A percentile compares a stretch with the other conserved stretches of the same genome.
Evolutionary conservation across 148 eudicot species (phyloP).

Genomic region (Dianthus caryophyllus): DNA sequence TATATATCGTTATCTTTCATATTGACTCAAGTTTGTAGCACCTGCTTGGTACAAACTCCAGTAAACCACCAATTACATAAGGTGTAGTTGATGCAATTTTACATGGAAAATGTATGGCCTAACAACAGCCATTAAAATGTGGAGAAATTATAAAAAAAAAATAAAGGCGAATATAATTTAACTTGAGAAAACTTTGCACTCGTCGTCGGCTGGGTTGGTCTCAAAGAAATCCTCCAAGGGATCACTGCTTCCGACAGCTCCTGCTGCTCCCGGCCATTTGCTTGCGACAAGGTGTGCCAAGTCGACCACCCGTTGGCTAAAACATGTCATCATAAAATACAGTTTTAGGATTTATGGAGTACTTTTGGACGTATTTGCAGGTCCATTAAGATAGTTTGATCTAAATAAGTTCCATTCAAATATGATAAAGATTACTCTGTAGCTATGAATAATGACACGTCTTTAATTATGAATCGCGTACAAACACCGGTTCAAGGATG

Average conservation of each 20-base stretch:
- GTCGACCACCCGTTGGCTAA: constrained; percentile 96
- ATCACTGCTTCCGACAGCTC: constrained; percentile 57
- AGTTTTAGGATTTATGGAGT: no score
- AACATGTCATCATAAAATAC: constrained; percentile 6
- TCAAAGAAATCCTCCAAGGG: constrained; percentile 93
- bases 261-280: constrained; percentile 77
- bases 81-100: constrained; percentile 15
- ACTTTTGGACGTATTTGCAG: no score
- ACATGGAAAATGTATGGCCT: constrained; percentile 4
- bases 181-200: constrained; percentile 89
- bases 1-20: no score
- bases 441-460: no score
- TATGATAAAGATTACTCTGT: no score
- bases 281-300: constrained; percentile 88
- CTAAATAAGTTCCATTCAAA: no score
- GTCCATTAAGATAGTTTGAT: no score
- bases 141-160: constrained; percentile 4
- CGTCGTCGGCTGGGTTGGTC: constrained; percentile 84
- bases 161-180: constrained; percentile 18
- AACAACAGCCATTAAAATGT: constrained; percentile 10
- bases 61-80: constrained; percentile 10
- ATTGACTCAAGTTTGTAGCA: no score
- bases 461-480: no score
- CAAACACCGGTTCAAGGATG: no score
- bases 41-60: no score